phyloP scores from a whole-genome alignment of 371 early-diverging fungal genomes.

The Lichtheimia ramosa region DNA sequence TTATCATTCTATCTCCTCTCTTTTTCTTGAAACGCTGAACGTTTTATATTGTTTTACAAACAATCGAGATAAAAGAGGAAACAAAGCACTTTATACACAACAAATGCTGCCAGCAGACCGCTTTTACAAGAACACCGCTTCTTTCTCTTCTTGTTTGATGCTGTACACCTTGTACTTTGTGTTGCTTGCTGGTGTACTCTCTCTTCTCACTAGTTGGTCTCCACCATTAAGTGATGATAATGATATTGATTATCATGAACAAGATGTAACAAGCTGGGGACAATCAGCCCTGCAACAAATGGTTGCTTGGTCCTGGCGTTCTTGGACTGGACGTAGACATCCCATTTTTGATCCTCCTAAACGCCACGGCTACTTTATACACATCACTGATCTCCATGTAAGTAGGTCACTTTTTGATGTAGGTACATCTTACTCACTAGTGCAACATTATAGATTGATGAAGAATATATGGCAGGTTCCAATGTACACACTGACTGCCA shows the following conservation, averaged over 20 bases:
- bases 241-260: background rate
- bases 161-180: conserved; percentile 10
- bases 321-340: conserved; percentile 10
- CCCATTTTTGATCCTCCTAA: conserved; percentile 11
- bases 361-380: conserved; percentile 59
- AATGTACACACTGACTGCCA: conserved; percentile 58
- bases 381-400: conserved; percentile 80
- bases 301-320: conserved; percentile 13
- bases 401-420: background rate
- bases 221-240: conserved; percentile 4
- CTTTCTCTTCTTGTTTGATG: conserved; percentile 11
- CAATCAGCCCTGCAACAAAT: conserved; percentile 12
- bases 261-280: background rate
- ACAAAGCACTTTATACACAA: conserved; percentile 2
- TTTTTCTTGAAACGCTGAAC: conserved; percentile 1
- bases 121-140: conserved; percentile 1
- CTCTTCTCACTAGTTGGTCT: conserved; percentile 6
- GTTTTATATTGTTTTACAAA: background rate
- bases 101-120: conserved; percentile 3
- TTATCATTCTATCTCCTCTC: background rate
- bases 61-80: conserved; percentile 2
- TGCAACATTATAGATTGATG: conserved; percentile 32
- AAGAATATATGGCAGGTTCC: conserved; percentile 46
- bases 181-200: conserved; percentile 7
- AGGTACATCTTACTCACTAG: too few relatives aligned